A percentile compares a stretch with the other conserved stretches of the same genome.
Evolutionary conservation across 2,329 filamentous ascomycete genomes (phyloP).

Genomic region (Monilinia fructigena): DNA sequence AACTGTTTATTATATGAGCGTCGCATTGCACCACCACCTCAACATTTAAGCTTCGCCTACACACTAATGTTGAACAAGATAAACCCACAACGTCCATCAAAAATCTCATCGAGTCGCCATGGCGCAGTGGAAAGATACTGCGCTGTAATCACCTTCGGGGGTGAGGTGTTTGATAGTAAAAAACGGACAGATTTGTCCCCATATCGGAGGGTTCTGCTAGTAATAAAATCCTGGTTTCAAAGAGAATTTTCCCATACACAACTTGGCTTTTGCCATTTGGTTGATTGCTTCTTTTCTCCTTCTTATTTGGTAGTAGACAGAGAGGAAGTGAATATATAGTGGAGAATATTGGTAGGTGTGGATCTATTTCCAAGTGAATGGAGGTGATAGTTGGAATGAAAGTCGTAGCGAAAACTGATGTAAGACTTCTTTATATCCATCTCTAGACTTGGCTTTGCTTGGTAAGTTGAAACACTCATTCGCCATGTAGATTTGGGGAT

Average conservation of each 20-base stretch:
- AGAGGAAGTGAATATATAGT: neutral
- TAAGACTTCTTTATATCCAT: too few relatives aligned
- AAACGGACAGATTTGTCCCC: conserved; percentile 10
- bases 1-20: too few relatives aligned
- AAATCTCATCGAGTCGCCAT: neutral
- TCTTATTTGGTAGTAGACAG: too few relatives aligned
- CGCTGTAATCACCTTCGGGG: neutral
- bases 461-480: neutral
- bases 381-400: neutral
- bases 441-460: neutral
- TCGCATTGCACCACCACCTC: too few relatives aligned
- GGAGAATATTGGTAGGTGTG: neutral
- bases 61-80: neutral
- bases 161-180: neutral
- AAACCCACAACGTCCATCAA: rapidly evolving
- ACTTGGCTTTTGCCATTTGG: neutral
- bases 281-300: too few relatives aligned
- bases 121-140: neutral
- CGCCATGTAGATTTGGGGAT: too few relatives aligned
- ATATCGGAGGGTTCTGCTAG: neutral
- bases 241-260: too few relatives aligned
- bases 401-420: too few relatives aligned
- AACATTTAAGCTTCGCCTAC: too few relatives aligned
- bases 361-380: neutral
- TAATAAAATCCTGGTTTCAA: too few relatives aligned